Percentiles rank a stretch among this genome's conserved stretches.
These are phyloP conservation scores for Schizosaccharomyces pombe DNA, from an alignment of 805 yeast species.

Conservation along the genomic window DNA sequence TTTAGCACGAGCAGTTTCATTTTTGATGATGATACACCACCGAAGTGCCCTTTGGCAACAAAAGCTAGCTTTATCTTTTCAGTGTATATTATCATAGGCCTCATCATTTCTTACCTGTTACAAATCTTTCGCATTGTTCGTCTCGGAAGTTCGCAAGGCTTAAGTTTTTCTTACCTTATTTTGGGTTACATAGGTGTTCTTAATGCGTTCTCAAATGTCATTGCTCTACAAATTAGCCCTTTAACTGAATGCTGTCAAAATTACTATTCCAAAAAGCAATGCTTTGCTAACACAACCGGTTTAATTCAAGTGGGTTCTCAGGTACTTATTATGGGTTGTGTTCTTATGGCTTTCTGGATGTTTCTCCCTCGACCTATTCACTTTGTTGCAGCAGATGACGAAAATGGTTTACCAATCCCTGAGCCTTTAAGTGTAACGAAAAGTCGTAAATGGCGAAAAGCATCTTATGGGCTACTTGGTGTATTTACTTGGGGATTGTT, in stretches of 20 bases:
- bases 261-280: neutral
- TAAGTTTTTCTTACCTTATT: neutral
- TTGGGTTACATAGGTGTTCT: neutral
- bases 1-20: neutral
- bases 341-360: neutral
- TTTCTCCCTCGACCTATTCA: conserved; percentile 1
- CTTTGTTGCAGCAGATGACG: neutral
- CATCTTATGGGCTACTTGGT: neutral
- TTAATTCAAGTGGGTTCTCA: neutral
- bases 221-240: neutral
- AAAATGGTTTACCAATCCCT: neutral
- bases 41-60: neutral
- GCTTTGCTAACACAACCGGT: neutral
- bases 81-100: neutral
- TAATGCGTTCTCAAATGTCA: neutral
- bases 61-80: neutral
- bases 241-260: neutral
- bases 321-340: neutral
- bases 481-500: neutral
- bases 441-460: neutral
- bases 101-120: neutral
- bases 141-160: neutral
- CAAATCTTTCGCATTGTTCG: neutral
- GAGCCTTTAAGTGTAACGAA: neutral
- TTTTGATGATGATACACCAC: neutral